Evolutionary conservation across 2,329 filamentous ascomycete species (phyloP).

Genomic region (Microcyclosporella mali): DNA sequence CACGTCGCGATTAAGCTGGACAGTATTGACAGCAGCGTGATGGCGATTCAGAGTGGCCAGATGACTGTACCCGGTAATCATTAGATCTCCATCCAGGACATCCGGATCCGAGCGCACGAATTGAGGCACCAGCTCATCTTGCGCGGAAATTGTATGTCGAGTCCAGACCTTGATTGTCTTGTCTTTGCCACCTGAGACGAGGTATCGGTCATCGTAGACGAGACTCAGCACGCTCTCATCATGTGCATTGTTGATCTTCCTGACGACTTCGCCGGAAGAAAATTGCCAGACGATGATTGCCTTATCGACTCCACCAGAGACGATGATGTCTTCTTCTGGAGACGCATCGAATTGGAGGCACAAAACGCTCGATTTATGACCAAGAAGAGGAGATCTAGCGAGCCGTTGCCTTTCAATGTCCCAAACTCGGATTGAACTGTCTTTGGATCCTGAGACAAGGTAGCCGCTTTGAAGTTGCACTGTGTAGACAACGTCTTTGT

Average conservation of each 20-base stretch:
- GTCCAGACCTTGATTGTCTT: slow-evolving; percentile 13
- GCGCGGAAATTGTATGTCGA: background rate
- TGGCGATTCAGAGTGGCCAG: slow-evolving; percentile 2
- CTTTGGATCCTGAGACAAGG: slow-evolving; percentile 9
- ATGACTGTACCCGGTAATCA: slow-evolving; percentile 2
- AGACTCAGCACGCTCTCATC: slow-evolving; percentile 6
- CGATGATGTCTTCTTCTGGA: slow-evolving; percentile 12
- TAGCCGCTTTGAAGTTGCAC: slow-evolving; percentile 5
- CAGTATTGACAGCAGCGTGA: slow-evolving; percentile 12
- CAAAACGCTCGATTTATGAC: slow-evolving; percentile 7
- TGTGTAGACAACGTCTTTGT: slow-evolving; percentile 10
- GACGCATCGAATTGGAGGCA: slow-evolving; percentile 10
- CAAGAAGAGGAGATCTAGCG: background rate
- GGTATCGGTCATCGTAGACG: slow-evolving; percentile 7
- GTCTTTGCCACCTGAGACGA: slow-evolving; percentile 14
- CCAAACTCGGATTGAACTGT: slow-evolving; percentile 14
- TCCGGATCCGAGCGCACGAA: background rate
- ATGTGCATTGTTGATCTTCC: slow-evolving; percentile 5
- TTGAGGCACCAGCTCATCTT: background rate
- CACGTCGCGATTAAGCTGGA: slow-evolving; percentile 1
- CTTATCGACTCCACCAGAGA: slow-evolving; percentile 20
- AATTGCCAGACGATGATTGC: slow-evolving; percentile 21
- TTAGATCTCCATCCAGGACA: background rate
- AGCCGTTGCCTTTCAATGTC: slow-evolving; percentile 9
- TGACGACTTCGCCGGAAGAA: slow-evolving; percentile 8